These are phyloP conservation scores for Plantago ovata DNA, from an alignment of 257 asterid species.

Conservation along the genomic window DNA sequence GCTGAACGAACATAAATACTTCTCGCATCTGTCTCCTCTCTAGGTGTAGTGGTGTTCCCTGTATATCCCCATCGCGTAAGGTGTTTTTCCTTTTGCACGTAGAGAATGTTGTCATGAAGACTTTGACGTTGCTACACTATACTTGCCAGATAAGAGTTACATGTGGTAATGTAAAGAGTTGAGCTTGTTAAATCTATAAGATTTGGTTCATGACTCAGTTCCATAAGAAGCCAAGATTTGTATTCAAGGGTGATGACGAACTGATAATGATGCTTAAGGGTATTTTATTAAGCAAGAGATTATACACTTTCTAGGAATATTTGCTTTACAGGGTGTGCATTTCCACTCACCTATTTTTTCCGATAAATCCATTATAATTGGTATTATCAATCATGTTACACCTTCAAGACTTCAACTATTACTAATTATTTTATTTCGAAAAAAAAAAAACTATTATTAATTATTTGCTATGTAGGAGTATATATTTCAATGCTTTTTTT, in stretches of 20 bases:
- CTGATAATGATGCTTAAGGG: conserved; percentile 7
- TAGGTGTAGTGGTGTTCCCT: too few relatives aligned
- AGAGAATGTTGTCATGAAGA: too few relatives aligned
- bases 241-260: neutral
- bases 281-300: neutral
- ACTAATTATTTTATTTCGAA: too few relatives aligned
- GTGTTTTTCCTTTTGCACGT: too few relatives aligned
- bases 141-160: neutral
- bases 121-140: too few relatives aligned
- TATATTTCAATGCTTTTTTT: too few relatives aligned
- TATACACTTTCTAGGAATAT: neutral
- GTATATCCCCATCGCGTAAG: too few relatives aligned
- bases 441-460: neutral
- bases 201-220: neutral
- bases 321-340: conserved; percentile 8
- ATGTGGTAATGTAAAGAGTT: neutral
- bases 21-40: too few relatives aligned
- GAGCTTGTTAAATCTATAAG: neutral
- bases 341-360: neutral
- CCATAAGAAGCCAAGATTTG: conserved; percentile 8
- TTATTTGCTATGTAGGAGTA: too few relatives aligned
- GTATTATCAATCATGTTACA: neutral
- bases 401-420: neutral
- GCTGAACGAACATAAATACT: too few relatives aligned
- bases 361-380: neutral